A percentile compares a stretch with the other conserved stretches of the same genome.
These are phyloP conservation scores for Fusarium sp. DNA, from an alignment of 2,329 filamentous ascomycete species.

Conservation along the genomic window DNA sequence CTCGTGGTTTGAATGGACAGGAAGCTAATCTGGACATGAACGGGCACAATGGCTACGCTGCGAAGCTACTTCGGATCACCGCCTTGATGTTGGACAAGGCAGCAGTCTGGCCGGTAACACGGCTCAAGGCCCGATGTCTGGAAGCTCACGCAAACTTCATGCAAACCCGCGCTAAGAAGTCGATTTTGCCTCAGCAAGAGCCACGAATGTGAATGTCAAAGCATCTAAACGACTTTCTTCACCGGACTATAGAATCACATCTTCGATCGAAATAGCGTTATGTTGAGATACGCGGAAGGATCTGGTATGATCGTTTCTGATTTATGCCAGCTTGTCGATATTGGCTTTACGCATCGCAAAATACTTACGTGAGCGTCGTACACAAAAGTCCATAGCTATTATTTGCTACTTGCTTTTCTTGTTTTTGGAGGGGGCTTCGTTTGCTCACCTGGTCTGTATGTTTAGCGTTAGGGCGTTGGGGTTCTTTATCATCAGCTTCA, in stretches of 20 bases:
- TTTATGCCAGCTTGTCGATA: neutral
- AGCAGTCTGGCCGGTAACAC: constrained; percentile 85
- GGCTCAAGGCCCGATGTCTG: constrained; percentile 67
- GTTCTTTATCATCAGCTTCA: constrained; percentile 15
- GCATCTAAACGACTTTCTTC: neutral
- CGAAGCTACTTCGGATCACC: constrained; percentile 85
- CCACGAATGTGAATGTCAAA: constrained; percentile 15
- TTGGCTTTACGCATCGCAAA: constrained; percentile 13
- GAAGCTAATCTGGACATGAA: constrained; percentile 67
- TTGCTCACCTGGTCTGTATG: constrained; percentile 16
- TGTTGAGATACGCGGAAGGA: constrained; percentile 9
- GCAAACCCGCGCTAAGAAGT: constrained; percentile 66
- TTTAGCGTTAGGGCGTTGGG: constrained; percentile 41
- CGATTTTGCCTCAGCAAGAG: constrained; percentile 58
- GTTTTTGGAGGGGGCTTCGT: constrained; percentile 3
- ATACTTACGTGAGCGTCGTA: constrained; percentile 6
- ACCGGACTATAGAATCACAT: neutral
- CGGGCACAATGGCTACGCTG: constrained; percentile 80
- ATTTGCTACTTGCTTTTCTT: constrained; percentile 19
- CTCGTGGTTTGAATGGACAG: constrained; percentile 62
- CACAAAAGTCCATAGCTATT: constrained; percentile 35
- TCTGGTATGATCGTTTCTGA: constrained; percentile 5
- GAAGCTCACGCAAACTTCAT: constrained; percentile 67
- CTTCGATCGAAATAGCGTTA: neutral
- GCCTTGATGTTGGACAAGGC: constrained; percentile 90